A percentile compares a stretch with the other conserved stretches of the same genome.
Evolutionary conservation across 805 yeast genomes (phyloP).

Genomic region (Metschnikowia lochheadii): DNA sequence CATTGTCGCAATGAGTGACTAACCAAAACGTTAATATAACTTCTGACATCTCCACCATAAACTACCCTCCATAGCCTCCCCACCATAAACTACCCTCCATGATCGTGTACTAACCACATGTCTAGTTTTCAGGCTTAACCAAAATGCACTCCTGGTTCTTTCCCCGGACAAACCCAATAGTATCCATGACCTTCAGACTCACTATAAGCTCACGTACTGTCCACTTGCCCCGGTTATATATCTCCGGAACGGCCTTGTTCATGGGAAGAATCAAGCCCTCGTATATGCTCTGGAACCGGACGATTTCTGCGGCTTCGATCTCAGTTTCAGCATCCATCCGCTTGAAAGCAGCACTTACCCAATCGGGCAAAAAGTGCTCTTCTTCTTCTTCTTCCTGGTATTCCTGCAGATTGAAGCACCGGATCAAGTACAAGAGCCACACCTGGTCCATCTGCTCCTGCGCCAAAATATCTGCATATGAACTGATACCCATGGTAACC

Average conservation of each 20-base stretch:
- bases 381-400: slow-evolving; percentile 19
- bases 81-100: too few species aligned
- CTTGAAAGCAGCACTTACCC: slow-evolving; percentile 42
- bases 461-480: slow-evolving; percentile 48
- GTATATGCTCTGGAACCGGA: slow-evolving; percentile 51
- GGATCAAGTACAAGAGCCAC: slow-evolving; percentile 58
- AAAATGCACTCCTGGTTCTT: slow-evolving; percentile 42
- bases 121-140: slow-evolving; percentile 17
- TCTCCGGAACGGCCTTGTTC: slow-evolving; percentile 49
- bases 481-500: slow-evolving; percentile 52
- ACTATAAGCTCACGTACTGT: slow-evolving; percentile 44
- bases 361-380: slow-evolving; percentile 42
- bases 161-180: slow-evolving; percentile 45
- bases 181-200: slow-evolving; percentile 52
- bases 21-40: too few species aligned
- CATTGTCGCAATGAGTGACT: too few species aligned
- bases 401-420: slow-evolving; percentile 46
- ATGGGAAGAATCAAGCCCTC: slow-evolving; percentile 50
- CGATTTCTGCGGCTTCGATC: slow-evolving; percentile 49
- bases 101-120: too few species aligned
- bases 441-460: slow-evolving; percentile 53
- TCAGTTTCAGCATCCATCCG: slow-evolving; percentile 33
- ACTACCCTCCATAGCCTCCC: too few species aligned
- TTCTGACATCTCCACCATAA: too few species aligned
- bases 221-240: slow-evolving; percentile 51